Conservation (phyloP, 1,284 basidiomycete species). For the Malassezia slooffiae region DNA sequence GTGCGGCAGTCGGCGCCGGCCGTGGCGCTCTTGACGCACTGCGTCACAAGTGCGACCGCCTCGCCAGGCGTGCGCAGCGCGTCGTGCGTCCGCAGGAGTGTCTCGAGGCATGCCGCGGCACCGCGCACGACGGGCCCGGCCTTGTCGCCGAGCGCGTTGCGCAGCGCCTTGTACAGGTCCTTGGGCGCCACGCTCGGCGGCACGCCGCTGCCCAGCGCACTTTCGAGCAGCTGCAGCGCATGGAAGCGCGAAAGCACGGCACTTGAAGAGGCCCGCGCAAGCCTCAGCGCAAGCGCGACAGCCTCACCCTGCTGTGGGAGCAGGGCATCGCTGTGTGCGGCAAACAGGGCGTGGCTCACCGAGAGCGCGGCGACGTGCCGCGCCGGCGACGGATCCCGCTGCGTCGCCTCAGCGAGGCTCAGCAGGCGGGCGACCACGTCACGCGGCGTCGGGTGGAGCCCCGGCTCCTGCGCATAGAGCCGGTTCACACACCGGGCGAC, state of each 20-base stretch:
- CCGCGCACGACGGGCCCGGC: constrained; percentile 75
- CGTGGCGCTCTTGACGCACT: constrained; percentile 61
- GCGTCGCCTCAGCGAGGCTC: too few species aligned
- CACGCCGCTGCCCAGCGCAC: constrained; percentile 57
- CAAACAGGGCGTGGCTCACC: constrained; percentile 77
- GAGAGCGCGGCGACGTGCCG: constrained; percentile 62
- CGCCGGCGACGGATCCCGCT: too few species aligned
- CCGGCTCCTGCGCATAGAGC: too few species aligned
- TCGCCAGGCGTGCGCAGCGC: constrained; percentile 52
- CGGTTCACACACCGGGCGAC: too few species aligned
- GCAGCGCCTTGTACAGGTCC: constrained; percentile 77
- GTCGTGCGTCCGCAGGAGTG: not conserved
- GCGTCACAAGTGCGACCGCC: constrained; percentile 61
- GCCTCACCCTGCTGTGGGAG: constrained; percentile 64
- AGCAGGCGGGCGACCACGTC: too few species aligned
- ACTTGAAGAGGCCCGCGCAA: constrained; percentile 22
- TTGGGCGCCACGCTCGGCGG: constrained; percentile 52
- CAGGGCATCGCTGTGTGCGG: constrained; percentile 65
- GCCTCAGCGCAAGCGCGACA: constrained; percentile 8
- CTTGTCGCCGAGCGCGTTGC: constrained; percentile 66
- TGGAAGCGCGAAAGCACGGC: constrained; percentile 61
- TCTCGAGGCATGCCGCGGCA: constrained; percentile 53
- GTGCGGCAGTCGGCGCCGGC: constrained; percentile 71
- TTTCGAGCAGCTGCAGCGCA: constrained; percentile 64
- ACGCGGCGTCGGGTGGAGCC: too few species aligned